These are phyloP conservation scores for Phylloboletellus chloephorus DNA, from an alignment of 1,284 basidiomycete species.

Conservation along the genomic window DNA sequence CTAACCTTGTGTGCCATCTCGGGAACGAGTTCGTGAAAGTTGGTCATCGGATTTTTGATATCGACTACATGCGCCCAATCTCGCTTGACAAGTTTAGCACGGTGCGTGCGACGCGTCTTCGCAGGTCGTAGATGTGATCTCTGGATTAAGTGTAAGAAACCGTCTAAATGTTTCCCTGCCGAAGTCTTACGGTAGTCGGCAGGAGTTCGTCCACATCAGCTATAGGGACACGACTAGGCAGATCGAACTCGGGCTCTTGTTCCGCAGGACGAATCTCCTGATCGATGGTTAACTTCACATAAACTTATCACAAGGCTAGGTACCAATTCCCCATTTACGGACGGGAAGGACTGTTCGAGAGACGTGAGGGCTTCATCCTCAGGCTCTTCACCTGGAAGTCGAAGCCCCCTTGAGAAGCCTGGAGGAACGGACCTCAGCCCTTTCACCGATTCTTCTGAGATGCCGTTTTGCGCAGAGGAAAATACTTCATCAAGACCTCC, in stretches of 20 bases:
- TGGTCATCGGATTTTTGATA: conserved; percentile 82
- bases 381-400: conserved; percentile 52
- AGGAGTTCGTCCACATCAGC: conserved; percentile 77
- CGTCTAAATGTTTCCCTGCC: conserved; percentile 1
- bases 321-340: conserved; percentile 17
- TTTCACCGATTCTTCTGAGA: conserved; percentile 34
- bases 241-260: conserved; percentile 19
- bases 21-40: conserved; percentile 85
- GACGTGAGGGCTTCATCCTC: conserved; percentile 42
- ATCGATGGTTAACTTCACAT: conserved; percentile 2
- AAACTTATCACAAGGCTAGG: neutral
- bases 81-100: conserved; percentile 61
- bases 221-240: conserved; percentile 16
- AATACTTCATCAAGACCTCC: conserved; percentile 73
- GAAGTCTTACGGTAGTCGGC: conserved; percentile 65
- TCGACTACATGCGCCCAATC: conserved; percentile 99
- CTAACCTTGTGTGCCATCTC: conserved; percentile 82
- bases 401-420: conserved; percentile 62
- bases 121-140: conserved; percentile 54
- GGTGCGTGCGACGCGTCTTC: conserved; percentile 38
- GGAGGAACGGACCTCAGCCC: conserved; percentile 59
- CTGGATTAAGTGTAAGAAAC: conserved; percentile 31
- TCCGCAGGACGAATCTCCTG: conserved; percentile 8
- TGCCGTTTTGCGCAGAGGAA: conserved; percentile 33
- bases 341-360: conserved; percentile 30